Conservation (phyloP, 345 rosid genomes). For the Aquilaria malaccensis region DNA sequence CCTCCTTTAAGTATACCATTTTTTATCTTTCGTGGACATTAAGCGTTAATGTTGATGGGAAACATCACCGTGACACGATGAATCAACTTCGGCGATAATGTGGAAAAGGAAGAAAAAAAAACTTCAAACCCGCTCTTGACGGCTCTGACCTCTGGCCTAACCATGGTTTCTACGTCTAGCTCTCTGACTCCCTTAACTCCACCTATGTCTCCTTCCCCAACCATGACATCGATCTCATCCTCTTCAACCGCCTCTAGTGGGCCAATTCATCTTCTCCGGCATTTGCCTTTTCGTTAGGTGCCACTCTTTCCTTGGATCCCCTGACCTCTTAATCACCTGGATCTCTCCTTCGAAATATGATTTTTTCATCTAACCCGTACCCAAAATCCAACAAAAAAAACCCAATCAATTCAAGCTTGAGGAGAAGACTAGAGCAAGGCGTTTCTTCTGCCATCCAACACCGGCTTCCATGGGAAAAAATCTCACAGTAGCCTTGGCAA, state of each 20-base stretch:
- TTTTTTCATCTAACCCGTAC: conserved; percentile 77
- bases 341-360: conserved; percentile 62
- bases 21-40: too few relatives aligned
- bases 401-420: conserved; percentile 9
- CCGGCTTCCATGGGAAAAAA: too few relatives aligned
- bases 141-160: conserved; percentile 90
- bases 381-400: conserved; percentile 47
- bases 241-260: too few relatives aligned
- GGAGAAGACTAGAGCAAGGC: conserved; percentile 30
- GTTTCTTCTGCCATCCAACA: too few relatives aligned
- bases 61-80: too few relatives aligned
- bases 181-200: conserved; percentile 78
- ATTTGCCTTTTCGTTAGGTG: conserved; percentile 85
- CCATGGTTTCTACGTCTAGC: conserved; percentile 89
- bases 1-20: too few relatives aligned
- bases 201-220: too few relatives aligned
- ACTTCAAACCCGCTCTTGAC: conserved; percentile 54
- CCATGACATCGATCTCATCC: too few relatives aligned
- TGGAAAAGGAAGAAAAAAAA: too few relatives aligned
- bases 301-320: conserved; percentile 73
- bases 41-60: too few relatives aligned
- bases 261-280: conserved; percentile 17
- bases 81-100: too few relatives aligned
- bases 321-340: conserved; percentile 75
- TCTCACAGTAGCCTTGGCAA: too few relatives aligned